Percentiles rank a stretch among this genome's conserved stretches.
These are phyloP conservation scores for Seiridium unicorne DNA, from an alignment of 2,329 filamentous ascomycete genomes.

Conservation along the genomic window DNA sequence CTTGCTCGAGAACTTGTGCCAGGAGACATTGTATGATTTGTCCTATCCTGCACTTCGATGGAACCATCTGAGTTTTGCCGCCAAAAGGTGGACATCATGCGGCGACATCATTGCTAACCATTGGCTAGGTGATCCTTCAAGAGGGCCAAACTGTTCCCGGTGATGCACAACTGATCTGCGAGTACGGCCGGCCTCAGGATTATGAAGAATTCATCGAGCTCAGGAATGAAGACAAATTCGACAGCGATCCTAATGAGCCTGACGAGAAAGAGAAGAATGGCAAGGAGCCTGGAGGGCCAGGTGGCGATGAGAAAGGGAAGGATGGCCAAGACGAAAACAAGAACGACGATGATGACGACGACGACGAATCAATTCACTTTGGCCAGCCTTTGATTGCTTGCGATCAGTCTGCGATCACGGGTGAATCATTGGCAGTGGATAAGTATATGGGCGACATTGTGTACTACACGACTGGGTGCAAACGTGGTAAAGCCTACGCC, in stretches of 20 bases:
- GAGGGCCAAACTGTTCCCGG: slow-evolving; percentile 64
- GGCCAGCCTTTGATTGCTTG: slow-evolving; percentile 68
- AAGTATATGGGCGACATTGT: slow-evolving; percentile 75
- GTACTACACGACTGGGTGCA: slow-evolving; percentile 81
- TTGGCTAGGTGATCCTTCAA: slow-evolving; percentile 61
- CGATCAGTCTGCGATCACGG: slow-evolving; percentile 79
- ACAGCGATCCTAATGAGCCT: slow-evolving; percentile 15
- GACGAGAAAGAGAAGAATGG: slow-evolving; percentile 15
- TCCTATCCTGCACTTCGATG: background rate
- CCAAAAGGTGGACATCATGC: too few relatives aligned
- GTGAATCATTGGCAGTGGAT: slow-evolving; percentile 76
- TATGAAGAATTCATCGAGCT: slow-evolving; percentile 30
- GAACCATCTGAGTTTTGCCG: too few relatives aligned
- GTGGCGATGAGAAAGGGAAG: slow-evolving; percentile 40
- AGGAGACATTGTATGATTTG: slow-evolving; percentile 65
- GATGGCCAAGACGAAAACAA: slow-evolving; percentile 56
- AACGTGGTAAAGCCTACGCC: slow-evolving; percentile 74
- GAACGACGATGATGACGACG: slow-evolving; percentile 55
- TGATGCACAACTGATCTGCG: slow-evolving; percentile 71
- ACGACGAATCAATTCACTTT: slow-evolving; percentile 50
- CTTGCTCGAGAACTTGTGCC: slow-evolving; percentile 73
- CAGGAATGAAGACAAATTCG: slow-evolving; percentile 25
- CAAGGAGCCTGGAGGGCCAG: slow-evolving; percentile 44
- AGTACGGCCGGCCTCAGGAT: slow-evolving; percentile 61
- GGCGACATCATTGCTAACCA: background rate